Conservation (phyloP, 179 eudicot genomes). For the Beta macrorhiza region DNA sequence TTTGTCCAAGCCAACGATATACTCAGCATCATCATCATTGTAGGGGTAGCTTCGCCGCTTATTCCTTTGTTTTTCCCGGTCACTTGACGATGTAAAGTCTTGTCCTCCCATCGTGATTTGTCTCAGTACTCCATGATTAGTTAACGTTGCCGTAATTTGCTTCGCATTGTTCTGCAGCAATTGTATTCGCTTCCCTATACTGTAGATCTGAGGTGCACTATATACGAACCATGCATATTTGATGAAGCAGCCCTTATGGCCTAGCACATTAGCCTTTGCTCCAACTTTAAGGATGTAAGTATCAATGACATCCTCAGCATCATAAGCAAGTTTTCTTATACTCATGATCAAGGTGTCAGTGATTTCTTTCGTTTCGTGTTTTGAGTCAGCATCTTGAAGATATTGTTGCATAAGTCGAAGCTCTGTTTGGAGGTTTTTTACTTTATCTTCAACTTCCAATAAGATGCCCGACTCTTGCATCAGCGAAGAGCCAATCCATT, state of each 20-base stretch:
- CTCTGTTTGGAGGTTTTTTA: slow-evolving; percentile 19
- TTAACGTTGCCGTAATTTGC: neutral
- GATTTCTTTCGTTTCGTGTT: slow-evolving; percentile 3
- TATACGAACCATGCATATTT: neutral
- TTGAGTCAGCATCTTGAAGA: slow-evolving; percentile 30
- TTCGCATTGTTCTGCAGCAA: neutral
- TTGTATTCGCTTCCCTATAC: slow-evolving; percentile 10
- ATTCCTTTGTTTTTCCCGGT: neutral
- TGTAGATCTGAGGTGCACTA: neutral
- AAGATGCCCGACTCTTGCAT: slow-evolving; percentile 19
- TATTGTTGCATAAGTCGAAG: slow-evolving; percentile 15
- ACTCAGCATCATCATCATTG: too few relatives aligned
- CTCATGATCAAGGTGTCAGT: slow-evolving; percentile 6
- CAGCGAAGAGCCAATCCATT: slow-evolving; percentile 24
- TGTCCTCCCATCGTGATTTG: neutral
- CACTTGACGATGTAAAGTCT: too few relatives aligned
- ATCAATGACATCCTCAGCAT: slow-evolving; percentile 33
- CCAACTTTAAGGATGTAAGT: slow-evolving; percentile 17
- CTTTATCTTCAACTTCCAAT: slow-evolving; percentile 12
- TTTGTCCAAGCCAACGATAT: too few relatives aligned
- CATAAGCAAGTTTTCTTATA: slow-evolving; percentile 28
- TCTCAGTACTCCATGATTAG: slow-evolving; percentile 8
- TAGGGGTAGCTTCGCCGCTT: too few relatives aligned
- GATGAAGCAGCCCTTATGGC: neutral
- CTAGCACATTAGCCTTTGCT: neutral